Conservation (phyloP, 352 stramenopile species). For the Phytophthora ramorum region DNA sequence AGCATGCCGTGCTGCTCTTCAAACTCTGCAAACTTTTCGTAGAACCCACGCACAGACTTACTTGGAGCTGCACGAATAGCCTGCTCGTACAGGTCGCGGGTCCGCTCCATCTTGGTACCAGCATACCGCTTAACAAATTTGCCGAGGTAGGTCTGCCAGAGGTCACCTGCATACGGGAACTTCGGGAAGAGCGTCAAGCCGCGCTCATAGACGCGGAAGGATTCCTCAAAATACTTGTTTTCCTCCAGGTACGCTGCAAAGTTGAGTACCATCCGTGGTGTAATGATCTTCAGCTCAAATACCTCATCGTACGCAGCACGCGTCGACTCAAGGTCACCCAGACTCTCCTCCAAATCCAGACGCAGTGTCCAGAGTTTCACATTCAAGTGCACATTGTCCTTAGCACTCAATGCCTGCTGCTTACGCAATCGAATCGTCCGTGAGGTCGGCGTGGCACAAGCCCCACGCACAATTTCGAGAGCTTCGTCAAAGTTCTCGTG, state of each 20-base stretch:
- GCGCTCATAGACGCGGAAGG: slow-evolving; percentile 95
- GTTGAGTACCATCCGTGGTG: slow-evolving; percentile 97
- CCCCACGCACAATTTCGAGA: slow-evolving; percentile 87
- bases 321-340: slow-evolving; percentile 95
- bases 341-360: slow-evolving; percentile 98
- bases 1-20: slow-evolving; percentile 97
- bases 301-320: slow-evolving; percentile 95
- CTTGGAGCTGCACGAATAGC: slow-evolving; percentile 81
- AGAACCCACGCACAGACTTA: slow-evolving; percentile 90
- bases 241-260: slow-evolving; percentile 97
- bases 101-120: slow-evolving; percentile 97
- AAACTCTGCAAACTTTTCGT: slow-evolving; percentile 92
- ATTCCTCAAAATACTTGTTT: slow-evolving; percentile 97
- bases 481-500: slow-evolving; percentile 96
- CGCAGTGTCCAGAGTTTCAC: slow-evolving; percentile 97
- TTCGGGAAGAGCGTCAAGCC: slow-evolving; percentile 79
- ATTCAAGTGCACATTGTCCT: slow-evolving; percentile 90
- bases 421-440: slow-evolving; percentile 59
- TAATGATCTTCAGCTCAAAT: slow-evolving; percentile 97
- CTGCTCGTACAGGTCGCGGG: slow-evolving; percentile 97
- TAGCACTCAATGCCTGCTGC: slow-evolving; percentile 57
- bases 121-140: slow-evolving; percentile 96
- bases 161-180: slow-evolving; percentile 95
- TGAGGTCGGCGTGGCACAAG: slow-evolving; percentile 70
- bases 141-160: slow-evolving; percentile 97